Evolutionary conservation across 345 rosid species (phyloP).

Genomic region (Mangifera indica): DNA sequence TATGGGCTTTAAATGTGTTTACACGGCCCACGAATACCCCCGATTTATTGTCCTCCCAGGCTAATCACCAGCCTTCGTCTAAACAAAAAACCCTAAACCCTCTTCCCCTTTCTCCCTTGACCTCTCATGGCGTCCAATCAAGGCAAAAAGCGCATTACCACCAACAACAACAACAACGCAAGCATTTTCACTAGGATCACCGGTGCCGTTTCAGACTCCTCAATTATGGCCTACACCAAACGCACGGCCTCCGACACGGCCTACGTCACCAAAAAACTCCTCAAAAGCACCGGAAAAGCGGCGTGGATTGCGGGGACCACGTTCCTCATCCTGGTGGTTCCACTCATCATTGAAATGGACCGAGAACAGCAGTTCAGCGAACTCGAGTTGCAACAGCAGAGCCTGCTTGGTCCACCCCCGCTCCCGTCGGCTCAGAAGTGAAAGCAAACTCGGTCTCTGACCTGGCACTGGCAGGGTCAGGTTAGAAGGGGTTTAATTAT

Average conservation of each 20-base stretch:
- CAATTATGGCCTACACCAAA: constrained; percentile 37
- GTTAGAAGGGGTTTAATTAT: constrained; percentile 7
- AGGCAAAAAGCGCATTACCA: constrained; percentile 18
- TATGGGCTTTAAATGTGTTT: neutral
- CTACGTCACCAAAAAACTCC: constrained; percentile 50
- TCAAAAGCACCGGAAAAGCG: constrained; percentile 79
- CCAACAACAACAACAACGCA: constrained; percentile 1
- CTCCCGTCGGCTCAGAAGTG: constrained; percentile 26
- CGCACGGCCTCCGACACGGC: constrained; percentile 48
- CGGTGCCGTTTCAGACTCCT: constrained; percentile 24
- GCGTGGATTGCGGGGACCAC: constrained; percentile 84
- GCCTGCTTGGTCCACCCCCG: constrained; percentile 69
- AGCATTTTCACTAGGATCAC: constrained; percentile 26
- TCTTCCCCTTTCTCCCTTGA: neutral
- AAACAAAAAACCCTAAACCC: constrained; percentile 12
- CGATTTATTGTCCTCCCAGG: no score
- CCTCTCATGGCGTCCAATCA: constrained; percentile 21
- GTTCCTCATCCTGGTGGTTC: constrained; percentile 61
- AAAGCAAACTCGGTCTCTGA: neutral
- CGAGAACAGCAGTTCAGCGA: constrained; percentile 66
- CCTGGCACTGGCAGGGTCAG: neutral
- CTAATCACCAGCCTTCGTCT: no score
- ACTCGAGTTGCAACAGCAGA: constrained; percentile 62
- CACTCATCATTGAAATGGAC: constrained; percentile 71
- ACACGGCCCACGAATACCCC: no score